phyloP scores from a whole-genome alignment of 345 rosid species.

The Ceriops zippeliana region DNA sequence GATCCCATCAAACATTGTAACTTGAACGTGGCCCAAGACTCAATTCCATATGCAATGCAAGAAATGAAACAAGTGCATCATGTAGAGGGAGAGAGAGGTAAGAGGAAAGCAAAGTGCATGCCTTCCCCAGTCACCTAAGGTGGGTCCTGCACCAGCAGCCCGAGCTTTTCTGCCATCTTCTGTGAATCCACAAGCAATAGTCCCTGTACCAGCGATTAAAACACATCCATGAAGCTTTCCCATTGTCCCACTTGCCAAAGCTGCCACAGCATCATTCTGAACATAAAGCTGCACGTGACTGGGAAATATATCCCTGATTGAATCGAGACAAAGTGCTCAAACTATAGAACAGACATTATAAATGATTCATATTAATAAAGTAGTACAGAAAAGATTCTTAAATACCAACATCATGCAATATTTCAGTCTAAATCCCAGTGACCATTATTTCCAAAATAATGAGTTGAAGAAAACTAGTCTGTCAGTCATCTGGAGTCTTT shows the following conservation, averaged over 20 bases:
- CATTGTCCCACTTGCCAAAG: conserved; percentile 92
- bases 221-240: conserved; percentile 99
- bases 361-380: neutral
- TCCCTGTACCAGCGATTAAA: conserved; percentile 93
- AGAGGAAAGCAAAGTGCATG: conserved; percentile 18
- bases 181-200: conserved; percentile 89
- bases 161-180: conserved; percentile 91
- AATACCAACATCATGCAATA: too few species aligned
- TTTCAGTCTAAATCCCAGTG: too few species aligned
- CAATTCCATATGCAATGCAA: too few species aligned
- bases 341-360: neutral
- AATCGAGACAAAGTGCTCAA: neutral
- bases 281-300: conserved; percentile 69
- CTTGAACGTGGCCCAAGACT: too few species aligned
- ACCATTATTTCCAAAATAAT: too few species aligned
- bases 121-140: conserved; percentile 99
- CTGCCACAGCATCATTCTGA: conserved; percentile 95
- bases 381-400: too few species aligned
- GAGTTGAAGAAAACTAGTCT: too few species aligned
- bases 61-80: too few species aligned
- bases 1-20: too few species aligned
- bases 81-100: too few species aligned
- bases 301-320: conserved; percentile 76
- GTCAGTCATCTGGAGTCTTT: too few species aligned
- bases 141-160: conserved; percentile 96